Base-by-base conservation (phyloP, 2,329 filamentous ascomycete species). In the Herpotrichia juniperi region DNA sequence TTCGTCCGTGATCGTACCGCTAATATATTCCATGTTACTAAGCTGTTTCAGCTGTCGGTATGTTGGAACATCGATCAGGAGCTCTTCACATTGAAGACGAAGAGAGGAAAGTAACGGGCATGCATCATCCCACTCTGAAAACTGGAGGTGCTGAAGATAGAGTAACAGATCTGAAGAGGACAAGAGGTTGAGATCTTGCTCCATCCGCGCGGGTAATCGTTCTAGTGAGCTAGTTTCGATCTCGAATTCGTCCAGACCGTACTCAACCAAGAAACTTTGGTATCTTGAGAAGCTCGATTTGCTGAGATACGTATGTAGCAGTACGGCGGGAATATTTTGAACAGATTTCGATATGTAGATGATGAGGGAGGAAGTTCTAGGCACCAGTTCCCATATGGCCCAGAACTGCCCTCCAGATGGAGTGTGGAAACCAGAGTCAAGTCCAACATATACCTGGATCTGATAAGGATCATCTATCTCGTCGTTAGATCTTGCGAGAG, bases 351-450 rank as follows among this genome's bases (percentile, higher is more conserved):
- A 74, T 10, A 72, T 35, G 45, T 73, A 74, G n/a, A 74, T 63
- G 11, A 71, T 56, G 8, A 62, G 50, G 1, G 58, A 56, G 28
- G 61, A 65, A 5, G 68, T 67, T 26, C 65, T 56, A 19, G 57
- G 59, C 12, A 73, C 67, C 1, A 63, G 35, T 51, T 74, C 71
- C 60, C 64, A 72, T 11, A 74, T 63, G 14, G 67, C 57, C 71
- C 71, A 74, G 40, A 73, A 72, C 42, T 72, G 70, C 14, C 57
- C 58, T 8, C 64, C 66, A 14, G 52, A 53, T 4, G 71, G 68
- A 10, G 66, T 70, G 34, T 69, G 69, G 22, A 73, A 73, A 0
- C 71, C 71, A n/a, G 71, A 74, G 48, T 73, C 70, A n/a, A 74
- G 66, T 16, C 69, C 69, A 46, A 54, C 52, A 35, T 63, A 72